These are phyloP conservation scores for Davidsoniella virescens DNA, from an alignment of 2,329 filamentous ascomycete species.

Conservation along the genomic window DNA sequence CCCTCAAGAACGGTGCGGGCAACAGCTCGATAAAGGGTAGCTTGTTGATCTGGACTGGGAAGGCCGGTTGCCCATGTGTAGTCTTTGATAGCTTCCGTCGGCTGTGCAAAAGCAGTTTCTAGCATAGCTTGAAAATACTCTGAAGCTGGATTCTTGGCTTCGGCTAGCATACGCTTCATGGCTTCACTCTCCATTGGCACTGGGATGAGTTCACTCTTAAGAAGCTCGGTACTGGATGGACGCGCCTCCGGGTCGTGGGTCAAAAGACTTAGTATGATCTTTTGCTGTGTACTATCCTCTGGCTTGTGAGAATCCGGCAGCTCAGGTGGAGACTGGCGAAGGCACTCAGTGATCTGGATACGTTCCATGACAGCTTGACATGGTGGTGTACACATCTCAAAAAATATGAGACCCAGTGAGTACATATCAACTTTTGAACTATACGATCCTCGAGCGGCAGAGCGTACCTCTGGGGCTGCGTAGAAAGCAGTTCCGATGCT, in stretches of 20 bases:
- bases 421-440: conserved; percentile 98
- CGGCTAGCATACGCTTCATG: conserved; percentile 66
- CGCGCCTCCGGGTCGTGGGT: conserved; percentile 69
- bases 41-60: conserved; percentile 33
- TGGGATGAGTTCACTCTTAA: conserved; percentile 74
- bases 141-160: conserved; percentile 65
- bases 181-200: conserved; percentile 87
- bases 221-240: conserved; percentile 64
- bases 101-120: conserved; percentile 63
- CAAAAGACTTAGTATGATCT: conserved; percentile 65
- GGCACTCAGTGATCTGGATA: conserved; percentile 44
- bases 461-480: conserved; percentile 79
- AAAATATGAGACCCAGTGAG: conserved; percentile 91
- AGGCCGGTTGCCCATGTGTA: conserved; percentile 59
- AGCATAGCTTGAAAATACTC: conserved; percentile 84
- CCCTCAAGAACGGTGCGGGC: conserved; percentile 59
- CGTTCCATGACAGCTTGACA: conserved; percentile 50
- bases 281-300: conserved; percentile 54
- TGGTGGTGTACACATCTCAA: conserved; percentile 77
- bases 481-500: conserved; percentile 73
- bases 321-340: conserved; percentile 50
- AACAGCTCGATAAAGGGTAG: conserved; percentile 50
- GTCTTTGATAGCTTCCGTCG: conserved; percentile 65
- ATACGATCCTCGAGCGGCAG: conserved; percentile 58
- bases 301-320: conserved; percentile 60